Percentiles rank a stretch among this genome's conserved stretches.
Conservation (phyloP, 805 yeast genomes). For the Kodamaea fukazawae region DNA sequence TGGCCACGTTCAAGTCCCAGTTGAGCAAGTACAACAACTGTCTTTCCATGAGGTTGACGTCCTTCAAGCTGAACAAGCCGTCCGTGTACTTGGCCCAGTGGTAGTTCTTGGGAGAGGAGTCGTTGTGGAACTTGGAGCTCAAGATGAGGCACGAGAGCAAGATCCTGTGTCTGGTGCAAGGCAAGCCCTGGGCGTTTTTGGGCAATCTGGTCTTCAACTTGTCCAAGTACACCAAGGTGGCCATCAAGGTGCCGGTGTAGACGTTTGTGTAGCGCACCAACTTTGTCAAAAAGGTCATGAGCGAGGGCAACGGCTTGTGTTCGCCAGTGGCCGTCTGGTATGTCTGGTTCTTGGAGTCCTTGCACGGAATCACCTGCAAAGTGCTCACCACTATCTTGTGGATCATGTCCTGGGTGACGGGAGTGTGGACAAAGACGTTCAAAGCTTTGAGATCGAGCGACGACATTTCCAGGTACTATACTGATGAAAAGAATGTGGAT, state of each 20-base stretch:
- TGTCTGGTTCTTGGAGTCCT: constrained; percentile 34
- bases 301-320: constrained; percentile 55
- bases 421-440: constrained; percentile 55
- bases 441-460: constrained; percentile 49
- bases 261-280: constrained; percentile 74
- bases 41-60: constrained; percentile 77
- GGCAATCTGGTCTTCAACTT: constrained; percentile 62
- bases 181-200: constrained; percentile 68
- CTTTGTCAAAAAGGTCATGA: constrained; percentile 70
- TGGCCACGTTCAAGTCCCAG: constrained; percentile 61
- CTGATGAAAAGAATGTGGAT: constrained; percentile 1
- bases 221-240: constrained; percentile 67
- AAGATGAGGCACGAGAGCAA: constrained; percentile 71
- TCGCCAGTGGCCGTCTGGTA: constrained; percentile 24
- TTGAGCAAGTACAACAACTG: constrained; percentile 65
- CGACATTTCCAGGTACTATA: constrained; percentile 2
- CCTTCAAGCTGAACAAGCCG: constrained; percentile 64
- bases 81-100: constrained; percentile 83
- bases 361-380: constrained; percentile 64
- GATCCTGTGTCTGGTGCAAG: constrained; percentile 78
- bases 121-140: constrained; percentile 73
- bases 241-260: constrained; percentile 74
- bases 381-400: constrained; percentile 65
- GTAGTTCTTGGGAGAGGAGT: constrained; percentile 70
- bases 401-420: constrained; percentile 73